A percentile compares a stretch with the other conserved stretches of the same genome.
Evolutionary conservation across 768 basidiomycete genomes (phyloP).

Genomic region (Phlegmacium glaucopus): DNA sequence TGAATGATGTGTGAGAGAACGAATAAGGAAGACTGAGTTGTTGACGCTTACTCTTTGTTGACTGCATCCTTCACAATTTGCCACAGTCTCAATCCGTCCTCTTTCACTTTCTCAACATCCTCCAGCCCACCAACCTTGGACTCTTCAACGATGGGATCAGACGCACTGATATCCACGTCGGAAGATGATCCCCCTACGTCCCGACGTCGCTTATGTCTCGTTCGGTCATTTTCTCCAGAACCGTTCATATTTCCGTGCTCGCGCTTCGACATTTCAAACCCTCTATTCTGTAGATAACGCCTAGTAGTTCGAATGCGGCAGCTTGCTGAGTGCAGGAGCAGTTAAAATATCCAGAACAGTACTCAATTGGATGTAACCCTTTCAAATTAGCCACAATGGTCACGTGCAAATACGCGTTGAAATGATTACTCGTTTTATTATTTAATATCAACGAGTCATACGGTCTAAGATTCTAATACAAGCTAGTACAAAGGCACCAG

Average conservation of each 20-base stretch:
- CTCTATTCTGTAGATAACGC: not conserved
- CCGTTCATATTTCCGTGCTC: slow-evolving; percentile 34
- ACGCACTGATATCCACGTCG: slow-evolving; percentile 39
- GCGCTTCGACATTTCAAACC: slow-evolving; percentile 37
- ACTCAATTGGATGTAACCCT: slow-evolving; percentile 2
- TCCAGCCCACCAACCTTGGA: slow-evolving; percentile 15
- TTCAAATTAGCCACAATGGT: slow-evolving; percentile 8
- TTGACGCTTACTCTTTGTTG: slow-evolving; percentile 82
- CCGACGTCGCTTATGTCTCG: slow-evolving; percentile 43
- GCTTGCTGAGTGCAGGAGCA: not conserved
- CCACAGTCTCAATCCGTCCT: slow-evolving; percentile 72
- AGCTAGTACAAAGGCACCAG: too few relatives aligned
- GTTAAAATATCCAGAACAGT: slow-evolving; percentile 8
- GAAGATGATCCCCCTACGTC: slow-evolving; percentile 32
- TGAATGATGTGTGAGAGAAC: slow-evolving; percentile 25
- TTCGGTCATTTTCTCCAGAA: slow-evolving; percentile 29
- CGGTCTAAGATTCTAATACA: too few relatives aligned
- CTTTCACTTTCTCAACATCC: slow-evolving; percentile 46
- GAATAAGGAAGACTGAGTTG: slow-evolving; percentile 39
- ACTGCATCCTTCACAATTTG: slow-evolving; percentile 77
- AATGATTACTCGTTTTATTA: not conserved
- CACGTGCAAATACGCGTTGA: slow-evolving; percentile 24
- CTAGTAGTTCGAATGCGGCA: not conserved
- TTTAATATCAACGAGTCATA: too few relatives aligned
- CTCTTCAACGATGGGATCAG: slow-evolving; percentile 27